Evolutionary conservation across 2,329 filamentous ascomycete genomes (phyloP).

Genomic region (Chrysoporthe cubensis): DNA sequence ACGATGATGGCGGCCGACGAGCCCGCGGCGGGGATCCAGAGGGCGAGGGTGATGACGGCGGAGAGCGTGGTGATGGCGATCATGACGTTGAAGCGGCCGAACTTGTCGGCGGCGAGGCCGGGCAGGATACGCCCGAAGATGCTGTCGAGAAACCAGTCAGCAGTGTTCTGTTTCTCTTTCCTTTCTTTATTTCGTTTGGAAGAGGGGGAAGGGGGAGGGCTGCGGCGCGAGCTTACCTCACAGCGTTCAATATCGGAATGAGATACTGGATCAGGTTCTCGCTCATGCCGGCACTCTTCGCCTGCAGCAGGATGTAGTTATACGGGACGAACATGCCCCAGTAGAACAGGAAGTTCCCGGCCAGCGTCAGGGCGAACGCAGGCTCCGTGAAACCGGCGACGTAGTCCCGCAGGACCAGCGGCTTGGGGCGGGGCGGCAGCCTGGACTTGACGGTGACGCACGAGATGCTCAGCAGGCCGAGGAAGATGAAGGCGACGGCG

Average conservation of each 20-base stretch:
- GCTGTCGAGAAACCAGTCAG: constrained; percentile 35
- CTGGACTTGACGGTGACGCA: constrained; percentile 41
- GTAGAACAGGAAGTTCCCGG: constrained; percentile 59
- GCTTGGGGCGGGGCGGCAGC: constrained; percentile 40
- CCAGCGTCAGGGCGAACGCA: constrained; percentile 47
- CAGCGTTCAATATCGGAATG: constrained; percentile 61
- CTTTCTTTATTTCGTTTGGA: background rate
- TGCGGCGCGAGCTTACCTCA: constrained; percentile 42
- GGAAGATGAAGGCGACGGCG: constrained; percentile 42
- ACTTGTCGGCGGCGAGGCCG: constrained; percentile 48
- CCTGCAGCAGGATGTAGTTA: constrained; percentile 56
- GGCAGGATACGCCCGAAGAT: constrained; percentile 57
- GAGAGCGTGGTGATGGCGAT: constrained; percentile 53
- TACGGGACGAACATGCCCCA: constrained; percentile 59
- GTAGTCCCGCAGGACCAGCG: constrained; percentile 53
- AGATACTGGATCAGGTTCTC: constrained; percentile 49
- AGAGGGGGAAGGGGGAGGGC: background rate
- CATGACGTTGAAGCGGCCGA: constrained; percentile 46
- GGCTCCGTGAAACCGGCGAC: constrained; percentile 50
- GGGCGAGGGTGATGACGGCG: constrained; percentile 41
- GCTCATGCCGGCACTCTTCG: constrained; percentile 48
- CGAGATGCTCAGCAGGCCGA: constrained; percentile 38
- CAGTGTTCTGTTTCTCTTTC: background rate
- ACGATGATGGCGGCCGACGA: constrained; percentile 59
- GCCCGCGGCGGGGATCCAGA: constrained; percentile 46